phyloP scores from a whole-genome alignment of 768 basidiomycete species.

The Cyclocybe aegerita region DNA sequence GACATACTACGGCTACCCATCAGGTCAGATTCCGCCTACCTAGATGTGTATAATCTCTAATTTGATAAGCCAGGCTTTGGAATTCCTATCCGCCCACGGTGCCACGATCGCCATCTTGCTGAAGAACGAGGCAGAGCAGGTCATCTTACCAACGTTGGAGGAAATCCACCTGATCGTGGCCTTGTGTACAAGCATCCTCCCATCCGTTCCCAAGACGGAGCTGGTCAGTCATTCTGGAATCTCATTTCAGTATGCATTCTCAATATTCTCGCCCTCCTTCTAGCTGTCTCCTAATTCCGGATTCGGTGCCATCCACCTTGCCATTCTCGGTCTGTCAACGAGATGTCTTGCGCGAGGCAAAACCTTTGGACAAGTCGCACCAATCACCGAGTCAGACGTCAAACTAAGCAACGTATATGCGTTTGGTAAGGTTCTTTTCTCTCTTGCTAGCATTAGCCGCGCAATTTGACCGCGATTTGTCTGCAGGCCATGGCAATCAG shows the following conservation, averaged over 20 bases:
- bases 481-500: slow-evolving; percentile 47
- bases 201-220: slow-evolving; percentile 73
- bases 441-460: background rate
- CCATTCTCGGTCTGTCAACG: slow-evolving; percentile 74
- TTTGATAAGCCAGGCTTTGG: slow-evolving; percentile 52
- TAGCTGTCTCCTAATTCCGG: slow-evolving; percentile 67
- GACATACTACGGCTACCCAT: slow-evolving; percentile 63
- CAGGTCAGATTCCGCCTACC: slow-evolving; percentile 46
- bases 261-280: slow-evolving; percentile 1
- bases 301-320: slow-evolving; percentile 83
- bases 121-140: slow-evolving; percentile 65
- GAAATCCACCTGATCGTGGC: slow-evolving; percentile 80
- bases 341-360: slow-evolving; percentile 60
- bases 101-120: slow-evolving; percentile 83
- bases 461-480: background rate
- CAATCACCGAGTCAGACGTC: slow-evolving; percentile 67
- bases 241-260: background rate
- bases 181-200: slow-evolving; percentile 66
- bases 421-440: slow-evolving; percentile 41
- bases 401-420: slow-evolving; percentile 51
- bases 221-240: slow-evolving; percentile 51
- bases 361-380: slow-evolving; percentile 57
- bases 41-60: background rate
- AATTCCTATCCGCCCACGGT: slow-evolving; percentile 80
- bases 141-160: slow-evolving; percentile 66